These are phyloP conservation scores for Berkeleyomyces rouxiae DNA, from an alignment of 2,329 filamentous ascomycete genomes.

Conservation along the genomic window DNA sequence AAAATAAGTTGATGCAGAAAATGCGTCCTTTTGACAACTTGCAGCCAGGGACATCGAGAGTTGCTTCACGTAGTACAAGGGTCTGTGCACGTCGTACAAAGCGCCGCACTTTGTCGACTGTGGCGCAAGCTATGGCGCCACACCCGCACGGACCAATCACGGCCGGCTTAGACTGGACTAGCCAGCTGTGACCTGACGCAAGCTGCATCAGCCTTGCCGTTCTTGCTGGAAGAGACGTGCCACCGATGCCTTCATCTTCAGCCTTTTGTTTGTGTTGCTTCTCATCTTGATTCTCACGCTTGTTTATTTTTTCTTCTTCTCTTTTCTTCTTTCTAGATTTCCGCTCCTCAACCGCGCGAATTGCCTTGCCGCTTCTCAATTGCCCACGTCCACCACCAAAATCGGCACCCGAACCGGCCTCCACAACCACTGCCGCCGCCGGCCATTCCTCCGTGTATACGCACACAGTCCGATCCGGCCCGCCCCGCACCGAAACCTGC, in stretches of 20 bases:
- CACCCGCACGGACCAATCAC: neutral
- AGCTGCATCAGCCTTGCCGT: slow-evolving; percentile 4
- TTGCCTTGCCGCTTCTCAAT: no score
- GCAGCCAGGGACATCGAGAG: neutral
- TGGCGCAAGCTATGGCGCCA: slow-evolving; percentile 1
- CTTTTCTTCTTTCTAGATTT: no score
- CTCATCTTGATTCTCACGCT: no score
- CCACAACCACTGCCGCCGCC: neutral
- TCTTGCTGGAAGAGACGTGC: neutral
- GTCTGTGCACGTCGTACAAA: neutral
- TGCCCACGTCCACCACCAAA: no score
- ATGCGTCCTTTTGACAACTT: no score
- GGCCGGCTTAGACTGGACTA: neutral
- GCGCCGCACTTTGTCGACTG: neutral
- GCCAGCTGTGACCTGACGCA: slow-evolving; percentile 6
- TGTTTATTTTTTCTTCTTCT: no score
- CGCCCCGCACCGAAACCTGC: no score
- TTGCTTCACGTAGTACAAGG: neutral
- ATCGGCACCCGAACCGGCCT: no score
- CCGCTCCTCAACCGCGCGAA: no score
- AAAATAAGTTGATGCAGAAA: no score
- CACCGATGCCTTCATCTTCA: neutral
- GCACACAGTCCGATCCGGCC: neutral
- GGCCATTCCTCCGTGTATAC: neutral
- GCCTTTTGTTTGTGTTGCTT: neutral